phyloP scores from a whole-genome alignment of 306 rosid genomes.

The Vigna radiata region DNA sequence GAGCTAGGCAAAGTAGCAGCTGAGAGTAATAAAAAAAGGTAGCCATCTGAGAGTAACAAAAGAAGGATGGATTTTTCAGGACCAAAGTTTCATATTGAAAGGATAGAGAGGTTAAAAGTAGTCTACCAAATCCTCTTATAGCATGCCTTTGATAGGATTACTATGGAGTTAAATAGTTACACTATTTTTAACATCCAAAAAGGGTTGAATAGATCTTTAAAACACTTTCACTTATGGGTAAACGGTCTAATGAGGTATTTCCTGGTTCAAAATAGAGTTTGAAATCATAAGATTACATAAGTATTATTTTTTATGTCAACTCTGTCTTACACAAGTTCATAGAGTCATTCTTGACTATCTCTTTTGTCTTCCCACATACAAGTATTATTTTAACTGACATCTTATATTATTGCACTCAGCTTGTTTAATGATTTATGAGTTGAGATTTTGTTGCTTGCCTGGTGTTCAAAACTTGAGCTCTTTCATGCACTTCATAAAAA shows the following conservation, averaged over 20 bases:
- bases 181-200: not conserved
- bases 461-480: slow-evolving; percentile 17
- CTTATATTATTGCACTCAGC: no score
- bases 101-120: not conserved
- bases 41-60: not conserved
- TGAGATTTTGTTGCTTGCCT: not conserved
- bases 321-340: no score
- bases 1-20: no score
- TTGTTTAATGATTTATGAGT: not conserved
- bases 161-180: not conserved
- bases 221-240: no score
- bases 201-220: no score
- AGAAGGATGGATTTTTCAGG: not conserved
- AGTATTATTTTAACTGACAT: no score
- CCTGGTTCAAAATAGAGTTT: no score
- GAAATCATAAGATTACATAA: no score
- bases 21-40: not conserved
- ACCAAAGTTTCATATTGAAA: slow-evolving; percentile 1
- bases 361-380: no score
- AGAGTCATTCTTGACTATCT: no score
- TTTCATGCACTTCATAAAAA: slow-evolving; percentile 1
- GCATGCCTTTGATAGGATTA: slow-evolving; percentile 24
- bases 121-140: slow-evolving; percentile 6
- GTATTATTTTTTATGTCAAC: no score
- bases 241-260: no score